Conservation (phyloP, 306 rosid genomes). For the Myrica gale region DNA sequence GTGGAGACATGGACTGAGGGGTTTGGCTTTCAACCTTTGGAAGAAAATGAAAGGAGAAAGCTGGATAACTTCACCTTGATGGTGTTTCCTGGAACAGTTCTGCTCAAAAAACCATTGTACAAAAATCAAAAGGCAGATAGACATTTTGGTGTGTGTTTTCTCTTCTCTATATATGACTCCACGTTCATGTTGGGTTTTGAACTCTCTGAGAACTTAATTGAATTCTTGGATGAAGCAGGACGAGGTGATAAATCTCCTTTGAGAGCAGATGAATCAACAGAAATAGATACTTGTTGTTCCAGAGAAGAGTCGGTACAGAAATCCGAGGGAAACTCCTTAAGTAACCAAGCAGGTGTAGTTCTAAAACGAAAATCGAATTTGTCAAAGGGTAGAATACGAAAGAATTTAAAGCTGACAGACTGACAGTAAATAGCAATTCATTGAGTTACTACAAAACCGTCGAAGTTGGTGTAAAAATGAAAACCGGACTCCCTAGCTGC, state of each 20-base stretch:
- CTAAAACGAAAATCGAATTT: neutral
- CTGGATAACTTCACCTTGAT: conserved; percentile 70
- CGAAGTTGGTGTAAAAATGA: neutral
- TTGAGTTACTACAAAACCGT: no score
- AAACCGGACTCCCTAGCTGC: conserved; percentile 11
- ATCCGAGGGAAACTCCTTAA: conserved; percentile 18
- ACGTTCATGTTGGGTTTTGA: neutral
- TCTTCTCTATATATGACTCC: conserved; percentile 11
- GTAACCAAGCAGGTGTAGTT: neutral
- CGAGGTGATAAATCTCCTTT: conserved; percentile 32
- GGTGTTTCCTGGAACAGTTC: conserved; percentile 92
- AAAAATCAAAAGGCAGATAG: conserved; percentile 33
- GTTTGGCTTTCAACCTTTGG: conserved; percentile 73
- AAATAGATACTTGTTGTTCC: conserved; percentile 17
- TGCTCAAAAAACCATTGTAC: conserved; percentile 66
- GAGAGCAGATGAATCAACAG: conserved; percentile 26
- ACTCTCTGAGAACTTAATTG: conserved; percentile 2
- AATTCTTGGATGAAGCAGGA: conserved; percentile 32
- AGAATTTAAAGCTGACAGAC: conserved; percentile 11
- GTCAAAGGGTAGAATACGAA: conserved; percentile 2
- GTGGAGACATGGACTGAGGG: conserved; percentile 90
- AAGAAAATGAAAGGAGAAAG: conserved; percentile 56
- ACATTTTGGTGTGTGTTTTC: conserved; percentile 34
- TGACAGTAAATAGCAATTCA: no score
- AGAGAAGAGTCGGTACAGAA: conserved; percentile 32